Evolutionary conservation across 2,329 filamentous ascomycete species (phyloP).

Genomic region (Trichocomaceae sp.): DNA sequence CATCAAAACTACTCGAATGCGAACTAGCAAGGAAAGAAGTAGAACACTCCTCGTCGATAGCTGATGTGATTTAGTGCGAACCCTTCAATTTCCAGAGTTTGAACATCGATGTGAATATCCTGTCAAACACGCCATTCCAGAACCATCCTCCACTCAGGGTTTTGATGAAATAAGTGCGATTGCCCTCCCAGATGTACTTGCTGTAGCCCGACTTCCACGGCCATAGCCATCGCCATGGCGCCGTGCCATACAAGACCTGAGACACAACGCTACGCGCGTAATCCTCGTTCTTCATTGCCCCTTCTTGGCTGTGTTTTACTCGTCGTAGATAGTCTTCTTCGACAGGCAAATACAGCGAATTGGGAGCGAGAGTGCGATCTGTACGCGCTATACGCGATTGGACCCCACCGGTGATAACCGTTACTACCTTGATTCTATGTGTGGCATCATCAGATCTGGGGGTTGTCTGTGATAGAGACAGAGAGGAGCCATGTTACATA

Average conservation of each 20-base stretch:
- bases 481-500: constrained; percentile 17
- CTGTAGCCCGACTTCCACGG: constrained; percentile 33
- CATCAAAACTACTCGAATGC: neutral
- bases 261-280: constrained; percentile 52
- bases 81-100: constrained; percentile 41
- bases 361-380: constrained; percentile 41
- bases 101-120: constrained; percentile 47
- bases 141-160: constrained; percentile 45
- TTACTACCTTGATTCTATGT: constrained; percentile 44
- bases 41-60: too few species aligned
- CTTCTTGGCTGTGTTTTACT: constrained; percentile 49
- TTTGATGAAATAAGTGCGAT: constrained; percentile 36
- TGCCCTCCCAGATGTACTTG: constrained; percentile 45
- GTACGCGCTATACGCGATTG: constrained; percentile 53
- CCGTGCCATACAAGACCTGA: constrained; percentile 44
- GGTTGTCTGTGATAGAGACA: neutral
- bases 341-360: constrained; percentile 49
- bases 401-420: constrained; percentile 55
- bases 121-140: constrained; percentile 33
- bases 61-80: neutral
- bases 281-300: constrained; percentile 45
- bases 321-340: constrained; percentile 47
- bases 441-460: neutral
- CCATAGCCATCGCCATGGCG: constrained; percentile 47
- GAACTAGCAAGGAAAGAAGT: neutral